Percentiles rank a stretch among this genome's conserved stretches.
Evolutionary conservation across 306 rosid genomes (phyloP).

Genomic region (Prinsepia uniflora): DNA sequence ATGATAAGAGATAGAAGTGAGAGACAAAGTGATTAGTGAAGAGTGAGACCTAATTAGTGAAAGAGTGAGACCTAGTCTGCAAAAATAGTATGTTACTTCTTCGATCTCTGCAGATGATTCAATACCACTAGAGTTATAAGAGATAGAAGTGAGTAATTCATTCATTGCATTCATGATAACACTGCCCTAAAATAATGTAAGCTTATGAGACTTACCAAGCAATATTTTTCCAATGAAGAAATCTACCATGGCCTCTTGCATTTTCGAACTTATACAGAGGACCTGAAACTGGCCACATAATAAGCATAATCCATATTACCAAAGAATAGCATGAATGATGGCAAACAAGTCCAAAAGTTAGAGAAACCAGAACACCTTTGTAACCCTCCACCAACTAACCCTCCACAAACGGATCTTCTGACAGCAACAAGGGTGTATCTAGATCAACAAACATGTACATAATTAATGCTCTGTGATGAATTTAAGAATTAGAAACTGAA

Average conservation of each 20-base stretch:
- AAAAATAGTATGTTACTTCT: slow-evolving; percentile 11
- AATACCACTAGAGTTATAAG: slow-evolving; percentile 2
- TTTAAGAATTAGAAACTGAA: background rate
- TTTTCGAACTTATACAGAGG: slow-evolving; percentile 67
- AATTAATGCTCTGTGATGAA: slow-evolving; percentile 5
- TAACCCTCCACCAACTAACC: too few species aligned
- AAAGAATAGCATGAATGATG: background rate
- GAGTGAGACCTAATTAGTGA: too few species aligned
- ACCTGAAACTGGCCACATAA: slow-evolving; percentile 55
- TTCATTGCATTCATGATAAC: background rate
- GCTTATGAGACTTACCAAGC: slow-evolving; percentile 42
- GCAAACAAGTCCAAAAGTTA: background rate
- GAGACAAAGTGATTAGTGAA: too few species aligned
- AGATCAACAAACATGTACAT: slow-evolving; percentile 65
- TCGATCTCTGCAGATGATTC: slow-evolving; percentile 30
- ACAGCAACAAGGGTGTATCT: slow-evolving; percentile 71
- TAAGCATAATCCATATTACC: slow-evolving; percentile 3
- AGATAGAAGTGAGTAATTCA: background rate
- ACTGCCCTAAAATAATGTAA: background rate
- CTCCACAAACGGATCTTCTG: slow-evolving; percentile 81
- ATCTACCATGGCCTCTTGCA: slow-evolving; percentile 84
- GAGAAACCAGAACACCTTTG: slow-evolving; percentile 46
- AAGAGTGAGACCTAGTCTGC: too few species aligned
- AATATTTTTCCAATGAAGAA: slow-evolving; percentile 79
- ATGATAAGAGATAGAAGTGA: too few species aligned